Evolutionary conservation across 371 early-diverging fungal species (phyloP), one percentile per base, ranked within the genome.

Genomic region (Syncephalastrum racemosum): DNA sequence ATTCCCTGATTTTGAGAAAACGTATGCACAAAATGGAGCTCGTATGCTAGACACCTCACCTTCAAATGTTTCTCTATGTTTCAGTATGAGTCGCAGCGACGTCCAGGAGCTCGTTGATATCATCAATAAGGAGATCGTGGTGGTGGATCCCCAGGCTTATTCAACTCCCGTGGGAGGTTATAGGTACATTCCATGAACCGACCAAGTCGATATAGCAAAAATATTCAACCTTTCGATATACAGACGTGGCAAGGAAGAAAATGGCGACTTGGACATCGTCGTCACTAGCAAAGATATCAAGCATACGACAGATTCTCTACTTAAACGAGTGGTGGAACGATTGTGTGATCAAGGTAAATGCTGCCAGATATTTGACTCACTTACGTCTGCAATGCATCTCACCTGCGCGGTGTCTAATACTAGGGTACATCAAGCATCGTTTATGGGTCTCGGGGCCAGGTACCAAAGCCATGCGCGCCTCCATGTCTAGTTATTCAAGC

Each of bases 241-340:
- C 57, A 73, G 78, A 36, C 57, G 84, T 8, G 84, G 84, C 0
- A 83, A 83, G 56, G 55, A 64, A 23, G 59, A 71, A 36, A 78
- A 68, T 56, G 81, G 79, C 1, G 84, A 83, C 62, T 50, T 83
- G 25, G 84, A 83, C 60, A 57, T 81, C 12, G 61, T 83, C 13
- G 64, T 83, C 7, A 68, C 75, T 15, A 73, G 65, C 58, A 63
- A 63, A 22, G 53, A 59, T 19, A 31, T 51, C 8, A 60, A 64
- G 23, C 56, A 54, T 13, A 15, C 24, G 4, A 64, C 60, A 15
- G 50, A 45, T 46, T 56, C 49, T 4, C 48, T 82, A 7, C 50
- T 82, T 39, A 27, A 54, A 8, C 44, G 51, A 12, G 24, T 82
- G 0, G 63, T 71, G 0, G 60, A 67, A 0, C 24, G 18, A 5